A percentile compares a stretch with the other conserved stretches of the same genome.
Conservation (phyloP, 2,329 filamentous ascomycete genomes). For the Apiospora koreana region DNA sequence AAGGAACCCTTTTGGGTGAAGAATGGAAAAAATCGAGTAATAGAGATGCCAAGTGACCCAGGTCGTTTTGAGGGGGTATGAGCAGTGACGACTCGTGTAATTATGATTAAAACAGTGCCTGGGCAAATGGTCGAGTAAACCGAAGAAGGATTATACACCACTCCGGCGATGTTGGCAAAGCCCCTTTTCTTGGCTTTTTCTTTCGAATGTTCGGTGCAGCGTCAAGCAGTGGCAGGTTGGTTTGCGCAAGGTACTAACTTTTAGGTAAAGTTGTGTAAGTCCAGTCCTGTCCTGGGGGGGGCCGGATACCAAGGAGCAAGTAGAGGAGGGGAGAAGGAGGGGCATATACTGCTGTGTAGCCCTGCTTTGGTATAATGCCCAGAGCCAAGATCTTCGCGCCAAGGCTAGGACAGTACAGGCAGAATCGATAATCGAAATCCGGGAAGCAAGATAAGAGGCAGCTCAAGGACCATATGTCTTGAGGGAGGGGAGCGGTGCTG, state of each 20-base stretch:
- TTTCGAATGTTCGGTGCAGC: conserved; percentile 14
- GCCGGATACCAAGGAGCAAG: not conserved
- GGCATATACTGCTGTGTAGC: conserved; percentile 5
- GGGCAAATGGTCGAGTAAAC: not conserved
- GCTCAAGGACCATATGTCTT: not conserved
- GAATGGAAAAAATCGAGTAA: not conserved
- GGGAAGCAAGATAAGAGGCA: conserved; percentile 6
- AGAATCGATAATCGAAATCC: not conserved
- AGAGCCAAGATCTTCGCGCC: conserved; percentile 7
- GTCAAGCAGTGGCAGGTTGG: not conserved
- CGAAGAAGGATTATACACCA: not conserved
- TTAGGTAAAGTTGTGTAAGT: conserved; percentile 1
- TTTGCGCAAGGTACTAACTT: not conserved
- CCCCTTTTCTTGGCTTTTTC: conserved; percentile 13
- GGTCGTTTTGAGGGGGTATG: not conserved
- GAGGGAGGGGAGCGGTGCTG: not conserved
- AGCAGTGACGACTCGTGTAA: conserved; percentile 1
- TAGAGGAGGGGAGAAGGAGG: not conserved
- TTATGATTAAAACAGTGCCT: not conserved
- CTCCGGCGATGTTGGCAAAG: not conserved
- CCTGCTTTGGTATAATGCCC: conserved; percentile 8
- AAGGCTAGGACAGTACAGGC: not conserved
- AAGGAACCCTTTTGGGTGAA: not conserved
- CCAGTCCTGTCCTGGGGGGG: not conserved
- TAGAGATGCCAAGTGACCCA: not conserved